A percentile compares a stretch with the other conserved stretches of the same genome.
Evolutionary conservation across 2,329 filamentous ascomycete genomes (phyloP).

Genomic region (Cladosporium sp.): DNA sequence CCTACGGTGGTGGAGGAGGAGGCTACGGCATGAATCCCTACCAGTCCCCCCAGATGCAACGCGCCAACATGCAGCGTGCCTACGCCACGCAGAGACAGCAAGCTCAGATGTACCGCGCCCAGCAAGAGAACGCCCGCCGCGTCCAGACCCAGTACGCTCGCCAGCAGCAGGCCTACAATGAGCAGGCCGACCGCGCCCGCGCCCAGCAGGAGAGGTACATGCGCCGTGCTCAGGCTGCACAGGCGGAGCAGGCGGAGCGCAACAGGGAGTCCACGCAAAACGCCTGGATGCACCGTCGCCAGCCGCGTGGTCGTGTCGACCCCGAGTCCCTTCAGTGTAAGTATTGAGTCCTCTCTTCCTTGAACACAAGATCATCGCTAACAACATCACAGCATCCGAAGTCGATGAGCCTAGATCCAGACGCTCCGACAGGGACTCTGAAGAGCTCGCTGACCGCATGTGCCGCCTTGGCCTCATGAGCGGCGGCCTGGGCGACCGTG

Average conservation of each 20-base stretch:
- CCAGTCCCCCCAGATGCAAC: not conserved
- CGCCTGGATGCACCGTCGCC: not conserved
- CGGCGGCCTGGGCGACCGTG: not conserved
- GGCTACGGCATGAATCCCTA: conserved; percentile 10
- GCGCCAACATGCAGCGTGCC: not conserved
- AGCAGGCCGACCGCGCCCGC: not conserved
- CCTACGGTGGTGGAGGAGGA: not conserved
- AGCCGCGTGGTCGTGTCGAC: not conserved
- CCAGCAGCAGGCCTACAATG: not conserved
- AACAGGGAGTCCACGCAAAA: not conserved
- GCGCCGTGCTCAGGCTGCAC: not conserved
- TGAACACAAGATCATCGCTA: not conserved
- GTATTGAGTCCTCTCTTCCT: not conserved
- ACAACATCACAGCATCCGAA: not conserved
- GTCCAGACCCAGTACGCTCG: not conserved
- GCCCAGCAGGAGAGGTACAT: not conserved
- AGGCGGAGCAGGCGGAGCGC: not conserved
- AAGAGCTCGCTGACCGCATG: not conserved
- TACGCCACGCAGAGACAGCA: not conserved
- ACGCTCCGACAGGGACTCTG: not conserved
- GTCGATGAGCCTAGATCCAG: not conserved
- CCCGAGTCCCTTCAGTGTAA: not conserved
- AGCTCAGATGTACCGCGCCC: not conserved
- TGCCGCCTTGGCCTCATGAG: not conserved
- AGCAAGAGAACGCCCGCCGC: not conserved